phyloP scores from a whole-genome alignment of 2,329 filamentous ascomycete genomes.

The Penicillium fuscoglaucum region DNA sequence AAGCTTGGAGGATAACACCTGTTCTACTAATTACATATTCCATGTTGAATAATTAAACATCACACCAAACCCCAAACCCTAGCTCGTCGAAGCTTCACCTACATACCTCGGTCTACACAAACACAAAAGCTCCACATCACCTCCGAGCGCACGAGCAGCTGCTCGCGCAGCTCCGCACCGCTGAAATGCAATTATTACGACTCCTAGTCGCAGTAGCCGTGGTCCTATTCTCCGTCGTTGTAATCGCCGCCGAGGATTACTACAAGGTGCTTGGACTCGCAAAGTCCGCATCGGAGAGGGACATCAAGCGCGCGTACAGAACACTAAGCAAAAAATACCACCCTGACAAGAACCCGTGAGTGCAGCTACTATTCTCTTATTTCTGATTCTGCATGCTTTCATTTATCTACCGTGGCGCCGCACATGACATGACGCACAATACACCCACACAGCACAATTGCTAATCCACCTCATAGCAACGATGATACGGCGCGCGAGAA shows the following conservation, averaged over 20 bases:
- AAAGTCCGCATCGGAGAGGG: constrained; percentile 75
- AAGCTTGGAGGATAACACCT: background rate
- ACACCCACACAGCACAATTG: background rate
- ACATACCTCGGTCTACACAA: background rate
- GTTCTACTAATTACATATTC: background rate
- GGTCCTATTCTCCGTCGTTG: constrained; percentile 39
- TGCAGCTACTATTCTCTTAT: constrained; percentile 15
- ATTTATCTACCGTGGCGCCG: background rate
- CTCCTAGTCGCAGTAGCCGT: constrained; percentile 37
- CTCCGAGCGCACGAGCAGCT: constrained; percentile 13
- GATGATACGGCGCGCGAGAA: constrained; percentile 80
- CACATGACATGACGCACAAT: background rate
- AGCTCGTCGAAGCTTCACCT: constrained; percentile 1
- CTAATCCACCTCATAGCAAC: constrained; percentile 53
- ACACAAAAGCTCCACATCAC: background rate
- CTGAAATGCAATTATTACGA: constrained; percentile 38
- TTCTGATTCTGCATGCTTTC: background rate
- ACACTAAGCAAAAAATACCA: constrained; percentile 93
- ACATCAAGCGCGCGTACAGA: constrained; percentile 92
- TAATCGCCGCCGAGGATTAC: constrained; percentile 48
- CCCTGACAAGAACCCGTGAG: constrained; percentile 96
- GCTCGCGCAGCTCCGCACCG: constrained; percentile 16
- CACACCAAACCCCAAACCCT: background rate
- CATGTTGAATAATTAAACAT: constrained; percentile 2
- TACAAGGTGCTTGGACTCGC: constrained; percentile 76